Base-by-base conservation (phyloP, 2,329 filamentous ascomycete species). In the Leptosphaerulina australis region DNA sequence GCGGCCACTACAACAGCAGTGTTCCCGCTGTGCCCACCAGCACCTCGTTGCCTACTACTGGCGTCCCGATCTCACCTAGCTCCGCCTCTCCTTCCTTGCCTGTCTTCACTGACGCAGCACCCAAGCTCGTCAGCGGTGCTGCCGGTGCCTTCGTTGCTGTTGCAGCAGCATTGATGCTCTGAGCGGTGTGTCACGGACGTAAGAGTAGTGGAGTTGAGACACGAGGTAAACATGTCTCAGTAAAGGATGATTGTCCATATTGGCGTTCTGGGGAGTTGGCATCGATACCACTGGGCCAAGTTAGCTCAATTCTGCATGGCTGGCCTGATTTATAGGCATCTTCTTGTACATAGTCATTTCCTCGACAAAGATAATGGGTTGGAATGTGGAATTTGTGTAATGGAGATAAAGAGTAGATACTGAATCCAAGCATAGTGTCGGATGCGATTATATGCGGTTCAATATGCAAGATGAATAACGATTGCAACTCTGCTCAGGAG, bases 91-190 rank as follows among this genome's bases (percentile, higher is more conserved):
- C 56, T 10, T 21, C 50, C n/a, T 45, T 56, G 12, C 37, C 57
- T 10, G 52, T 52, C 5, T 63, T 61, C 41, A 53, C 57, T 20
- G 58, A 37, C 24, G 63, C 62, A 11, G 60, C 59, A 3, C 39
- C 44, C 21, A 63, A 64, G 57, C 30, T 63, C 17, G 59, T 48
- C 20, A 55, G 54, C 11, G 59, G 64, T 25, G 58, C 58, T 15
- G 63, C 56, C 33, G 66, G 55, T 12, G 40, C 68, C 8, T 26
- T 67, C 26, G 62, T 53, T 21, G 64, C 59, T 22, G 20, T 33
- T 18, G 64, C 58, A 2, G 58, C 59, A 25, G 66, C 58, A 9
- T 37, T 69, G 17, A 41, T 66, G 35, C 56, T 71, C 33, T 71
- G 64, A 46, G 57, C 28, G 40, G 49, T 44, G 14, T 25, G 46